Evolutionary conservation across 768 basidiomycete species (phyloP).

Genomic region (Suillus tomentosus): DNA sequence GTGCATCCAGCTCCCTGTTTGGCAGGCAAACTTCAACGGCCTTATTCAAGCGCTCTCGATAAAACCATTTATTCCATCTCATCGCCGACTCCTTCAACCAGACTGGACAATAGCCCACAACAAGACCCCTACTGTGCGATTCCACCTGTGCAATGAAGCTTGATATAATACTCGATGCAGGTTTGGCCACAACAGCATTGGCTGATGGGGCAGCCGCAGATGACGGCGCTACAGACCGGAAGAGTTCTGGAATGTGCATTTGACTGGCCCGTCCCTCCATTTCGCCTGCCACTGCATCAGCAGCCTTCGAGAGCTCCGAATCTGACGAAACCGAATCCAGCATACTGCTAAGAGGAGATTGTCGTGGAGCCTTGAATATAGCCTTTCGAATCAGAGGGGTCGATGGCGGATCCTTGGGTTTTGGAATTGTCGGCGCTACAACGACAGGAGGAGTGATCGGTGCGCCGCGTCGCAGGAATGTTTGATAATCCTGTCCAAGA

Average conservation of each 20-base stretch:
- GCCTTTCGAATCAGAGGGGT: constrained; percentile 41
- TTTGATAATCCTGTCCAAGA: constrained; percentile 71
- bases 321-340: constrained; percentile 62
- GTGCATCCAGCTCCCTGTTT: constrained; percentile 61
- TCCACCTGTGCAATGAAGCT: constrained; percentile 7
- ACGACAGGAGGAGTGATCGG: constrained; percentile 30
- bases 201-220: constrained; percentile 11
- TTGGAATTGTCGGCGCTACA: constrained; percentile 30
- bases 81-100: constrained; percentile 28
- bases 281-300: constrained; percentile 47
- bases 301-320: constrained; percentile 52
- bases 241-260: constrained; percentile 49
- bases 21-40: constrained; percentile 58
- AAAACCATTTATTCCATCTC: constrained; percentile 54
- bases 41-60: constrained; percentile 51
- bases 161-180: constrained; percentile 4
- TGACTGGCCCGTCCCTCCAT: constrained; percentile 21
- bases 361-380: constrained; percentile 41
- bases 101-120: constrained; percentile 33
- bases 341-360: constrained; percentile 56
- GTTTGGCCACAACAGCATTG: neutral
- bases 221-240: constrained; percentile 41
- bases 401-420: constrained; percentile 30
- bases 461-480: constrained; percentile 59
- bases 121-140: constrained; percentile 8